Evolutionary conservation across 1,139 yeast species (phyloP).

Genomic region (Lipomyces yarrowii): DNA sequence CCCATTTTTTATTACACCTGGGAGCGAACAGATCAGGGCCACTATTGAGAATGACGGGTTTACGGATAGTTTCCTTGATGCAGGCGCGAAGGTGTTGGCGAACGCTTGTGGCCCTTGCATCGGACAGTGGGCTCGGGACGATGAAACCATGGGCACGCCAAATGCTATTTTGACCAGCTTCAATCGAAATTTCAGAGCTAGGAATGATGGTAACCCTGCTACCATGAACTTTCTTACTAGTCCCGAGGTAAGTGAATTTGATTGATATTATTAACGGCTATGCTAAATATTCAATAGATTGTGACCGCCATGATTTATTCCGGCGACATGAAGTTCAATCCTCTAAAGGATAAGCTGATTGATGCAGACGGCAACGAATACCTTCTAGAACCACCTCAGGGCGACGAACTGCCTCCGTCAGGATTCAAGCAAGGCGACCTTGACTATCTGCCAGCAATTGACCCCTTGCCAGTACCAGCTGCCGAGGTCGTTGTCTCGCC

Average conservation of each 20-base stretch:
- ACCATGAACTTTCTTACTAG: slow-evolving; percentile 96
- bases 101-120: slow-evolving; percentile 99
- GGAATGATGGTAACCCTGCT: slow-evolving; percentile 99
- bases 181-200: slow-evolving; percentile 98
- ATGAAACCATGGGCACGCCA: slow-evolving; percentile 95
- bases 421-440: slow-evolving; percentile 79
- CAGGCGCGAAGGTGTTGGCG: slow-evolving; percentile 94
- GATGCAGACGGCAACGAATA: slow-evolving; percentile 68
- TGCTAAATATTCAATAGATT: slow-evolving; percentile 42
- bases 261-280: background rate
- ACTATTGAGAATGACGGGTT: slow-evolving; percentile 98
- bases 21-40: slow-evolving; percentile 99
- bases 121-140: slow-evolving; percentile 99
- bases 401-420: slow-evolving; percentile 77
- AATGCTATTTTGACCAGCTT: slow-evolving; percentile 97
- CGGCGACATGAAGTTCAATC: slow-evolving; percentile 87
- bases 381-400: slow-evolving; percentile 74
- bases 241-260: slow-evolving; percentile 57
- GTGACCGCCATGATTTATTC: slow-evolving; percentile 96
- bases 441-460: slow-evolving; percentile 74
- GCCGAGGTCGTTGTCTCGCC: slow-evolving; percentile 78
- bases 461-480: slow-evolving; percentile 69
- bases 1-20: slow-evolving; percentile 94
- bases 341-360: slow-evolving; percentile 72
- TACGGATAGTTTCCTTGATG: slow-evolving; percentile 73